Conservation (phyloP, 2,329 filamentous ascomycete species). For the Bipolaris cookei region DNA sequence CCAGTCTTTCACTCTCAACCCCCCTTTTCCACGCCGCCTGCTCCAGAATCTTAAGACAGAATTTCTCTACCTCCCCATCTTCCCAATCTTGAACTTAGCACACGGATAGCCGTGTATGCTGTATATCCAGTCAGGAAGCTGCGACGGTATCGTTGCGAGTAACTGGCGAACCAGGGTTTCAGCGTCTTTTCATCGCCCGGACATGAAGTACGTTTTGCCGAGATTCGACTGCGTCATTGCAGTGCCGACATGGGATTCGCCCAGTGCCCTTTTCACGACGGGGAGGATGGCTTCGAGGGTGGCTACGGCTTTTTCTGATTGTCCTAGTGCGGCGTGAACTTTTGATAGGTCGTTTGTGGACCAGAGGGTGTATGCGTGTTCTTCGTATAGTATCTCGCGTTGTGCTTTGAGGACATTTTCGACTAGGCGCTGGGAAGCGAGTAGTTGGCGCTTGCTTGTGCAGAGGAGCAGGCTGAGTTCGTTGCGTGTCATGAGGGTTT, state of each 20-base stretch:
- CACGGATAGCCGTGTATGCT: background rate
- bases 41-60: background rate
- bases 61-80: background rate
- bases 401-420: conserved; percentile 26
- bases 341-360: conserved; percentile 38
- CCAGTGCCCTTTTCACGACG: background rate
- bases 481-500: conserved; percentile 29
- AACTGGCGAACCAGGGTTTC: background rate
- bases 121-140: background rate
- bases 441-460: conserved; percentile 17
- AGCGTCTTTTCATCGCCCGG: background rate
- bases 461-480: conserved; percentile 27
- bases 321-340: background rate
- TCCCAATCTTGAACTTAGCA: background rate
- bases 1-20: background rate
- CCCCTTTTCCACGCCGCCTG: background rate
- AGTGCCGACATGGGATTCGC: background rate
- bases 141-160: background rate
- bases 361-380: conserved; percentile 39
- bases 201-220: background rate
- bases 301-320: background rate
- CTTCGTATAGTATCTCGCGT: conserved; percentile 29
- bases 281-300: background rate
- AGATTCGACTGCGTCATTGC: background rate
- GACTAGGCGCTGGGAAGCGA: conserved; percentile 12